Percentiles rank a stretch among this genome's conserved stretches.
Conservation (phyloP, 2,329 filamentous ascomycete species). For the Colletotrichum somersetense region DNA sequence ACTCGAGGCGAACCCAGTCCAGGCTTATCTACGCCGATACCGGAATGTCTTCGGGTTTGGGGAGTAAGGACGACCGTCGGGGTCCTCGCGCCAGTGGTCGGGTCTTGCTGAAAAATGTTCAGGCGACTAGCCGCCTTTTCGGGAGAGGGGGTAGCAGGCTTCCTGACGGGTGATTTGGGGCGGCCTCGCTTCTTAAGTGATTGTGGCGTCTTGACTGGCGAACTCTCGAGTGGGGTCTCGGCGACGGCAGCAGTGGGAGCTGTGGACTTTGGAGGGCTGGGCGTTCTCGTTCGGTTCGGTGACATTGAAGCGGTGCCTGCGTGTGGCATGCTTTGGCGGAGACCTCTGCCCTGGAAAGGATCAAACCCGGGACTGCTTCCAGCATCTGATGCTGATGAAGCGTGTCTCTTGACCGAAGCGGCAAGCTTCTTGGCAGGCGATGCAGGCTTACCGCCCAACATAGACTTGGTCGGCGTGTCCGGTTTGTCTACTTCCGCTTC, state of each 20-base stretch:
- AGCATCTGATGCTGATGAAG: conserved; percentile 39
- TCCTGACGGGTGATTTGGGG: conserved; percentile 39
- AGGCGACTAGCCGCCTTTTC: conserved; percentile 31
- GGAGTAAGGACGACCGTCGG: conserved; percentile 75
- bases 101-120: conserved; percentile 66
- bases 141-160: conserved; percentile 52
- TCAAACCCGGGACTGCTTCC: conserved; percentile 68
- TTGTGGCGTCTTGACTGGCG: conserved; percentile 46
- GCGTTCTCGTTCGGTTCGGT: conserved; percentile 36
- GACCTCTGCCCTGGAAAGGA: conserved; percentile 62
- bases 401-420: conserved; percentile 48
- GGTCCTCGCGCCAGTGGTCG: conserved; percentile 67
- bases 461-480: conserved; percentile 57
- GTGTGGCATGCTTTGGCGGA: conserved; percentile 62
- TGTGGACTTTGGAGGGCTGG: conserved; percentile 41
- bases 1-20: conserved; percentile 83
- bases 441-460: conserved; percentile 52
- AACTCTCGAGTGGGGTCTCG: conserved; percentile 38
- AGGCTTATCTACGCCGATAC: conserved; percentile 75
- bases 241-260: conserved; percentile 16
- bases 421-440: conserved; percentile 53
- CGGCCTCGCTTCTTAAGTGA: conserved; percentile 39
- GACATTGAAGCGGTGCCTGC: conserved; percentile 55
- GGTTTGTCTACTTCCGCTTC: conserved; percentile 68
- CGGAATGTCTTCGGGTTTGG: conserved; percentile 70